Percentiles rank a stretch among this genome's conserved stretches.
These are phyloP conservation scores for Melanogaster broomeanus DNA, from an alignment of 768 basidiomycete species.

Conservation along the genomic window DNA sequence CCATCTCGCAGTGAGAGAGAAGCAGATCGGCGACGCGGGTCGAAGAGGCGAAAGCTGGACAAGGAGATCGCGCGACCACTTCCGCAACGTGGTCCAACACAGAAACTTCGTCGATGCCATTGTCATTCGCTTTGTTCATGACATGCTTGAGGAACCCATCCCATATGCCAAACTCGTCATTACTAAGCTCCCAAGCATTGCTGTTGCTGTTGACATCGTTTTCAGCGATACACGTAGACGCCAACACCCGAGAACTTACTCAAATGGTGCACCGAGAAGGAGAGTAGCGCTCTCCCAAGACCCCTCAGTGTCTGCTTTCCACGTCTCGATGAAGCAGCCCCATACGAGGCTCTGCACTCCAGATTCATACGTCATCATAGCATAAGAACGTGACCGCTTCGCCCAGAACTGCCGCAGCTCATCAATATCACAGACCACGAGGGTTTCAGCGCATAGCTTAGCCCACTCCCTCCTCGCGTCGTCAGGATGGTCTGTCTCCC, in stretches of 20 bases:
- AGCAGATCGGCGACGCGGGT: conserved; percentile 64
- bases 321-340: conserved; percentile 55
- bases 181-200: conserved; percentile 52
- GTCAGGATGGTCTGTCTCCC: conserved; percentile 43
- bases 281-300: conserved; percentile 57
- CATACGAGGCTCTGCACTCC: conserved; percentile 55
- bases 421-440: conserved; percentile 47
- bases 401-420: conserved; percentile 58
- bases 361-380: conserved; percentile 34
- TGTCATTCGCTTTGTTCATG: conserved; percentile 58
- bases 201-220: conserved; percentile 32
- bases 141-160: conserved; percentile 54
- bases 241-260: conserved; percentile 41
- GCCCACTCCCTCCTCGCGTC: conserved; percentile 60
- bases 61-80: conserved; percentile 42
- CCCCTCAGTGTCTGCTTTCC: conserved; percentile 47
- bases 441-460: conserved; percentile 54
- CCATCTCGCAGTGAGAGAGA: conserved; percentile 52
- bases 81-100: conserved; percentile 61
- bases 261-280: conserved; percentile 62
- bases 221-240: conserved; percentile 3
- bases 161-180: conserved; percentile 61
- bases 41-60: conserved; percentile 41
- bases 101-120: conserved; percentile 50
- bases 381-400: conserved; percentile 20